phyloP scores from a whole-genome alignment of 2,329 filamentous ascomycete species.

The Monosporascus ibericus region DNA sequence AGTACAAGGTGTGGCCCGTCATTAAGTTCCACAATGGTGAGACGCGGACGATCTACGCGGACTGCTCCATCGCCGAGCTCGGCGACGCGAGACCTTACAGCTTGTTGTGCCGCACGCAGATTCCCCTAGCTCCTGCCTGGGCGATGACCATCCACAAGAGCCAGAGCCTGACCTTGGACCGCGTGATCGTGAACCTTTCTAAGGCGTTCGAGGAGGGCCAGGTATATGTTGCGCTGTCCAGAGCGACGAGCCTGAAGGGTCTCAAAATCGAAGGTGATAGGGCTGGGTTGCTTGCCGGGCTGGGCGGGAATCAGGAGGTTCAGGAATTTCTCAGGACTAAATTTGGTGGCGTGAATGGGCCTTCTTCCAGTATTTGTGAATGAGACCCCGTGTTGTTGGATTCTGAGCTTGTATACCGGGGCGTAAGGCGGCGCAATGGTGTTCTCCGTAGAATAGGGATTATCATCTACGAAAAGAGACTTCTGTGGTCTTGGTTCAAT shows the following conservation, averaged over 20 bases:
- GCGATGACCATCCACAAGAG: conserved; percentile 59
- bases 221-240: conserved; percentile 56
- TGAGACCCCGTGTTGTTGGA: no score
- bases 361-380: not conserved
- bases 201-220: conserved; percentile 51
- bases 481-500: no score
- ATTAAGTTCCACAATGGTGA: conserved; percentile 46
- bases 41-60: conserved; percentile 40
- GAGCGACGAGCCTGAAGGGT: conserved; percentile 45
- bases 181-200: conserved; percentile 48
- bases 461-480: no score
- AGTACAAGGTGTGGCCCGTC: conserved; percentile 38
- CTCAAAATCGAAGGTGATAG: conserved; percentile 33
- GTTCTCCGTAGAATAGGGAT: no score
- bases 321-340: conserved; percentile 27
- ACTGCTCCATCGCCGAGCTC: conserved; percentile 42
- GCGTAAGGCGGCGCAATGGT: no score
- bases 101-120: conserved; percentile 49
- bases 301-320: conserved; percentile 28
- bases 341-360: conserved; percentile 22
- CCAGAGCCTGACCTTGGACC: conserved; percentile 57
- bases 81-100: conserved; percentile 40
- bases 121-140: conserved; percentile 55
- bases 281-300: conserved; percentile 19
- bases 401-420: no score